Conservation (phyloP, 2,329 filamentous ascomycete genomes). For the Colletotrichum cordylinicola region DNA sequence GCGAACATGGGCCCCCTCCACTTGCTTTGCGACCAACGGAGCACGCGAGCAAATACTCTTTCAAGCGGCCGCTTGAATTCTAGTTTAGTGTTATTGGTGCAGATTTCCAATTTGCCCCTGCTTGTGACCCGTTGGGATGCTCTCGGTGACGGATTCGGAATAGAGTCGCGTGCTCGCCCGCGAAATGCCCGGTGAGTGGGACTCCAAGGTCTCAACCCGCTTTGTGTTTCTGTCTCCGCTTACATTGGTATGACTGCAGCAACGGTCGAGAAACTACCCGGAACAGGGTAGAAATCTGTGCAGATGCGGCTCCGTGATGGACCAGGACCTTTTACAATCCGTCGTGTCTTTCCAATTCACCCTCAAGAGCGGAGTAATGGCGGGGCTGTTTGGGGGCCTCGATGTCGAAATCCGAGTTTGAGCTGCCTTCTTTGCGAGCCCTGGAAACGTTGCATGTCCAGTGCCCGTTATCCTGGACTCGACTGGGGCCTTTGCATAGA, state of each 20-base stretch:
- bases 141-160: constrained; percentile 7
- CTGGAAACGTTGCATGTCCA: neutral
- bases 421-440: neutral
- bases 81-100: neutral
- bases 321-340: neutral
- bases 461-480: neutral
- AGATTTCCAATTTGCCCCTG: neutral
- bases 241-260: neutral
- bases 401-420: neutral
- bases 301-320: neutral
- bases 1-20: neutral
- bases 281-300: neutral
- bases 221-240: neutral
- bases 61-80: neutral
- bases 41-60: constrained; percentile 1
- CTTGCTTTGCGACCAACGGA: neutral
- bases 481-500: neutral
- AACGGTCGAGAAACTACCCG: neutral
- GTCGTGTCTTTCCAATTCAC: neutral
- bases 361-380: neutral
- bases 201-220: neutral
- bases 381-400: neutral
- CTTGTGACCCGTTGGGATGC: neutral
- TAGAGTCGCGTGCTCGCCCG: constrained; percentile 2
- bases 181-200: neutral